phyloP scores from a whole-genome alignment of 805 yeast species.

The Candida xyloterini region DNA sequence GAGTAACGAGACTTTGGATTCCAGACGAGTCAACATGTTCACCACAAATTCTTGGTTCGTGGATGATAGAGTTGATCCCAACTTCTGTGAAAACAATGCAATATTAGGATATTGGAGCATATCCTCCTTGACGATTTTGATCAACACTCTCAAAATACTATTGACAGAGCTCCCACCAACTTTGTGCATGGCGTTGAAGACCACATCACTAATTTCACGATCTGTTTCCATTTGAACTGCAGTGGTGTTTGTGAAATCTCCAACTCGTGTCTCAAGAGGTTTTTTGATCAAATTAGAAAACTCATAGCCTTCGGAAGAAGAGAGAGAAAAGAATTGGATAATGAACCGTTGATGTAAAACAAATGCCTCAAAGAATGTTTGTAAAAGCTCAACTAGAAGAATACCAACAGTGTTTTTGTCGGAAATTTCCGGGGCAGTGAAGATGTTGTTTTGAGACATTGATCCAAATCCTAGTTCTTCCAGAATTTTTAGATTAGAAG shows the following conservation, averaged over 20 bases:
- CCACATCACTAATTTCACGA: conserved; percentile 29
- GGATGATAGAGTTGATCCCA: conserved; percentile 36
- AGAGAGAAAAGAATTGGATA: conserved; percentile 42
- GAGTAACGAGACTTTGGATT: conserved; percentile 46
- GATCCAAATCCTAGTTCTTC: conserved; percentile 27
- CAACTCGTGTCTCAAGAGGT: conserved; percentile 24
- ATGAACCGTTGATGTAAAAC: conserved; percentile 48
- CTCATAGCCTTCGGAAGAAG: conserved; percentile 35
- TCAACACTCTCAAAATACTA: conserved; percentile 34
- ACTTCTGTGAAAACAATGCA: conserved; percentile 40
- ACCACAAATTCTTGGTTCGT: conserved; percentile 65
- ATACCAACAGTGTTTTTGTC: conserved; percentile 2
- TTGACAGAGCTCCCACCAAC: conserved; percentile 26
- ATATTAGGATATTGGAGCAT: conserved; percentile 43
- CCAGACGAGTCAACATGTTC: conserved; percentile 46
- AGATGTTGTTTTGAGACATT: neutral
- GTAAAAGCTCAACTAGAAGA: conserved; percentile 10
- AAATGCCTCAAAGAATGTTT: conserved; percentile 14
- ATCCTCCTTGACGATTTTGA: conserved; percentile 35
- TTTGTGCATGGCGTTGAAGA: conserved; percentile 31
- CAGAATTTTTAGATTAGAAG: conserved; percentile 22
- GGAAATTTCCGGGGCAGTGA: neutral
- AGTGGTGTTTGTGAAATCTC: conserved; percentile 11
- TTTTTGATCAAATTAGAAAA: conserved; percentile 43
- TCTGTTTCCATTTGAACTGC: conserved; percentile 27